Base-by-base conservation (phyloP, 2,329 filamentous ascomycete species). In the Fusarium metavorans region DNA sequence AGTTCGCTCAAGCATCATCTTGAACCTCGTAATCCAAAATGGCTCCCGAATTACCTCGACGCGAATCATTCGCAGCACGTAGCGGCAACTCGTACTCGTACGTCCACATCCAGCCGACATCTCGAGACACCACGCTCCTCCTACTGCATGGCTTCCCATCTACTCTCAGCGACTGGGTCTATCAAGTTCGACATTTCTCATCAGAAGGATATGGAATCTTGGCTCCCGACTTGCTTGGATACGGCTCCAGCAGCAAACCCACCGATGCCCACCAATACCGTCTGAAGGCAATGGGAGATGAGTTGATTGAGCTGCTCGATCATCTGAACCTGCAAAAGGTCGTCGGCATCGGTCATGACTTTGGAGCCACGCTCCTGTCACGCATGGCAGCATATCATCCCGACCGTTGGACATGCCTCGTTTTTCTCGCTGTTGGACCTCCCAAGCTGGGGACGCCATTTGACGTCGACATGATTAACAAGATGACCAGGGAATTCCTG, bases 131-230 rank as follows among this genome's bases (percentile, higher is more conserved):
- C 6, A 86, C 85, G 0, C 76, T 88, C 5, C 78, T 89, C 16
- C 81, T 88, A 64, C 80, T 88, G 14, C 87, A 88, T 70, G 86
- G 87, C 37, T 87, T 87, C 59, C 86, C 87, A 32, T 87, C 85
- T 6, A 84, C 84, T 39, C 79, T 82, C 14, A 78, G 81, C 37
- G 86, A 88, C 78, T 88, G 86, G 84, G 66, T 78, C 5, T 74
- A 80, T 63, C 84, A 87, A 64, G 78, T 85, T 6, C 43, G 65
- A 0, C 70, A 81, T 64, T 82, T 87, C 59, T 71, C 77, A 1
- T 62, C 76, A 0, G 37, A 68, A 3, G 85, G 85, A 1, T 84
- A 87, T 64, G 86, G 87, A 0, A 75, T 87, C 14, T 58, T 88
- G 1, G 85, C 80, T 0, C 82, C 82, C 0, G 86, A 88, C 68